Evolutionary conservation across 1,139 yeast genomes (phyloP), one percentile per base, ranked within the genome.

Genomic region (Nadsonia starkeyi-henricii): DNA sequence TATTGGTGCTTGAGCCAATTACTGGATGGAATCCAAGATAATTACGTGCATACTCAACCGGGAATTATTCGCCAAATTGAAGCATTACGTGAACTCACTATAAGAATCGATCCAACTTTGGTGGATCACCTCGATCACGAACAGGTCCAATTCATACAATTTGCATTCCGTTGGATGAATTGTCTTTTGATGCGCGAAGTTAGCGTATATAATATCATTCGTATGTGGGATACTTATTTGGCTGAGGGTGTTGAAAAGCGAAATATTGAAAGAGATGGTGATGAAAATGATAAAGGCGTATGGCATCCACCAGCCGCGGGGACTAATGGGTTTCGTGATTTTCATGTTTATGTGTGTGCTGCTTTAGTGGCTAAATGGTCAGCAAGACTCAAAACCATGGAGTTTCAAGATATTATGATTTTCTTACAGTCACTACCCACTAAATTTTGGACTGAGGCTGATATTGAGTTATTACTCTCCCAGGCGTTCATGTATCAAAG

Each of bases 221-320:
- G 99, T 49, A 91, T 91, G 95, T 91, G 98, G 98, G 99, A 91
- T 62, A 89, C 99, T 0, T 91, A 91, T 62, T 67, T 91, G 48
- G 80, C 95, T 47, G 96, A 91, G 62, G 85, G 84, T 3, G 39
- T n/a, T 13, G 28, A 23, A 23, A 23, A 23, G 9, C 28, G 28
- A 5, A 23, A 23, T 5, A 9, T 5, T 9, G 28, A 23, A 23
- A 5, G 5, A 9, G 28, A 23, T 5, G 28, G 28, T 23, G 28
- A 23, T 9, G 9, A 23, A 9, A 23, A 5, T 9, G n/a, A n/a
- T n/a, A 23, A 9, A 5, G 28, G 9, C 9, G 28, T 23, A 23
- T 23, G 28, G 28, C 28, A 23, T 23, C 28, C 28, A 9, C 28
- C 28, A 5, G 28, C 28, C 28, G 28, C 28, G 5, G 28, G 28